A percentile compares a stretch with the other conserved stretches of the same genome.
These are phyloP conservation scores for Nyssa sinensis DNA, from an alignment of 148 eudicot genomes.

Conservation along the genomic window DNA sequence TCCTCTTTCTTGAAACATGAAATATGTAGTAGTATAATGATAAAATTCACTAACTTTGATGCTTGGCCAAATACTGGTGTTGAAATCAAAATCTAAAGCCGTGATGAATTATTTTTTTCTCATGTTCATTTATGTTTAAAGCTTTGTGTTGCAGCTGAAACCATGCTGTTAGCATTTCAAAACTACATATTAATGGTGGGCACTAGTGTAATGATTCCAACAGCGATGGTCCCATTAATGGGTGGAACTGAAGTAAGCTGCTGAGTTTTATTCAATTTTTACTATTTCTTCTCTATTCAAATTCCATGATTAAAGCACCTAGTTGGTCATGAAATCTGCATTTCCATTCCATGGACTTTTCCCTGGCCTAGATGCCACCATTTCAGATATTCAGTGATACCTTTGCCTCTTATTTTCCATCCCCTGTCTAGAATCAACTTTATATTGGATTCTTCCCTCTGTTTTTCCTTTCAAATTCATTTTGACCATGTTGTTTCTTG, in stretches of 20 bases:
- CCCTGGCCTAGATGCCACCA: conserved; percentile 7
- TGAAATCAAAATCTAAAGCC: not conserved
- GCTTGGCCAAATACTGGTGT: not conserved
- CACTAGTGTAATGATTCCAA: conserved; percentile 93
- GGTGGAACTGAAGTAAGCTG: conserved; percentile 96
- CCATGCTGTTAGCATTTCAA: conserved; percentile 92
- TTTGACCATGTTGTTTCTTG: conserved; percentile 17
- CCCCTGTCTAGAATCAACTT: conserved; percentile 7
- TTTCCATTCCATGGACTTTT: conserved; percentile 1
- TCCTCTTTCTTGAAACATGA: not conserved
- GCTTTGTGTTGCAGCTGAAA: conserved; percentile 76
- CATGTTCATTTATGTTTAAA: not conserved
- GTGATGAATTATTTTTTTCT: not conserved
- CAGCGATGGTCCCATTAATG: conserved; percentile 83
- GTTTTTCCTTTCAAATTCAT: not conserved
- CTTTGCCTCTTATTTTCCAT: conserved; percentile 12
- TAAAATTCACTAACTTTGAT: not conserved
- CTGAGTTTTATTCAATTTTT: conserved; percentile 5
- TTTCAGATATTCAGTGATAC: not conserved
- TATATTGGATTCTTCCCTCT: not conserved
- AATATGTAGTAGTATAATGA: not conserved
- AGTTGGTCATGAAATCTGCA: not conserved
- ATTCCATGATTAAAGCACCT: not conserved
- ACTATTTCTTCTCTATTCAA: not conserved
- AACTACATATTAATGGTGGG: conserved; percentile 94